Conservation (phyloP, 805 yeast species). For the Wickerhamomyces bisporus region DNA sequence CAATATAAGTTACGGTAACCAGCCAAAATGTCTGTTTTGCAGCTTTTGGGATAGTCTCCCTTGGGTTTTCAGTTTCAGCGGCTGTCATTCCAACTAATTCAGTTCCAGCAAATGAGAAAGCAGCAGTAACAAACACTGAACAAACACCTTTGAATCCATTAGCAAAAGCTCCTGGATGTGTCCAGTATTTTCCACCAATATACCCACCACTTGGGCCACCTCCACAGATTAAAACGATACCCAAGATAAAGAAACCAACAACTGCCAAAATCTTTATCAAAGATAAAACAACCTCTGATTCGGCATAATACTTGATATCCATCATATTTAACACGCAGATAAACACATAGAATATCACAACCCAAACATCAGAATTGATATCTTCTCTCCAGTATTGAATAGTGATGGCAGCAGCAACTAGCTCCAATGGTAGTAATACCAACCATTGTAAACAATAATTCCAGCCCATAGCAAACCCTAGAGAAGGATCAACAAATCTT, state of each 20-base stretch:
- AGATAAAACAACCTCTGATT: slow-evolving; percentile 53
- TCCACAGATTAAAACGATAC: slow-evolving; percentile 54
- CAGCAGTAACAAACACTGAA: slow-evolving; percentile 47
- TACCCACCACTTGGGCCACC: slow-evolving; percentile 48
- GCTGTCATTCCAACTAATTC: slow-evolving; percentile 53
- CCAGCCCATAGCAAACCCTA: slow-evolving; percentile 60
- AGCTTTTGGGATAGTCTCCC: slow-evolving; percentile 55
- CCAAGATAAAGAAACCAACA: slow-evolving; percentile 53
- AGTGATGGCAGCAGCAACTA: slow-evolving; percentile 50
- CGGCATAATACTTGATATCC: slow-evolving; percentile 51
- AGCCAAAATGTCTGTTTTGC: slow-evolving; percentile 45
- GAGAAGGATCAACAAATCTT: slow-evolving; percentile 51
- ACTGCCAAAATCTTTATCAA: slow-evolving; percentile 66
- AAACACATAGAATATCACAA: slow-evolving; percentile 42
- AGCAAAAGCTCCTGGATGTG: slow-evolving; percentile 61
- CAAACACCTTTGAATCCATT: slow-evolving; percentile 46
- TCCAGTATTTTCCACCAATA: slow-evolving; percentile 41
- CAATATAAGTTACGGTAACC: slow-evolving; percentile 54
- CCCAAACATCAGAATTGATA: slow-evolving; percentile 42
- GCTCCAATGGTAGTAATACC: slow-evolving; percentile 44
- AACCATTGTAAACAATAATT: slow-evolving; percentile 51
- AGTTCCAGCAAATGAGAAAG: slow-evolving; percentile 61
- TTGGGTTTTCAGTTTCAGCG: slow-evolving; percentile 51
- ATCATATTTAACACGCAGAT: slow-evolving; percentile 44
- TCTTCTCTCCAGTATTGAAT: slow-evolving; percentile 46